Evolutionary conservation across 2,329 filamentous ascomycete species (phyloP).

Genomic region (Diaporthe capsici): DNA sequence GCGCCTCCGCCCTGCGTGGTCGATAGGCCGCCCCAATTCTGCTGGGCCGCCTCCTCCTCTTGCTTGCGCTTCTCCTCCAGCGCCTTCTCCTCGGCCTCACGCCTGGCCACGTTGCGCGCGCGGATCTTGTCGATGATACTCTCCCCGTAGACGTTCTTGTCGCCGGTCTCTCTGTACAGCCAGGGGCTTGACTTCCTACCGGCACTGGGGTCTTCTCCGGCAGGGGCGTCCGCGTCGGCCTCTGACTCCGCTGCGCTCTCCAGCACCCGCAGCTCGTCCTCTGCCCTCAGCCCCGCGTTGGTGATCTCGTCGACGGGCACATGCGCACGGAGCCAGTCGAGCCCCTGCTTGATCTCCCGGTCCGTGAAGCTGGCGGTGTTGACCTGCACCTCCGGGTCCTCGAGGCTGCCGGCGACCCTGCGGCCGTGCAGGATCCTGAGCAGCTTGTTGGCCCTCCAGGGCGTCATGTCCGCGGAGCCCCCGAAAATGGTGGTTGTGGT

Average conservation of each 20-base stretch:
- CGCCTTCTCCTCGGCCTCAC: constrained; percentile 61
- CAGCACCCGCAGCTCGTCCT: constrained; percentile 71
- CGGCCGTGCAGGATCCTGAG: constrained; percentile 73
- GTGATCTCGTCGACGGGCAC: constrained; percentile 72
- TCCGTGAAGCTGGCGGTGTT: constrained; percentile 62
- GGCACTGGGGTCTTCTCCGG: constrained; percentile 43
- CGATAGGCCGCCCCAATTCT: constrained; percentile 58
- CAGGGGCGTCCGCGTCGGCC: constrained; percentile 43
- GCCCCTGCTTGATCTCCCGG: constrained; percentile 59
- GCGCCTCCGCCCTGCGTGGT: constrained; percentile 43
- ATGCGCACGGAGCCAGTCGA: constrained; percentile 68
- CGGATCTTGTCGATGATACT: constrained; percentile 71
- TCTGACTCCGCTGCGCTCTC: constrained; percentile 52
- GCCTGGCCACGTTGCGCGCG: constrained; percentile 64
- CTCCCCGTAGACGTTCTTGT: constrained; percentile 69
- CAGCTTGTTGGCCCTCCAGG: constrained; percentile 65
- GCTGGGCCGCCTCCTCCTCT: constrained; percentile 57
- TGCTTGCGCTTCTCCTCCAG: constrained; percentile 56
- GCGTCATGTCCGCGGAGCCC: constrained; percentile 66
- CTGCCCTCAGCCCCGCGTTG: constrained; percentile 72
- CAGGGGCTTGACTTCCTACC: constrained; percentile 37
- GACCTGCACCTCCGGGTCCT: constrained; percentile 66
- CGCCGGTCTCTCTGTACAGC: constrained; percentile 43
- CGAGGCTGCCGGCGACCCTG: constrained; percentile 73
- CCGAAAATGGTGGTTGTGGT: constrained; percentile 59